Evolutionary conservation across 73 alveolate species (phyloP), one percentile per base, ranked within the genome.

Genomic region (Paramecium pentaurelia): DNA sequence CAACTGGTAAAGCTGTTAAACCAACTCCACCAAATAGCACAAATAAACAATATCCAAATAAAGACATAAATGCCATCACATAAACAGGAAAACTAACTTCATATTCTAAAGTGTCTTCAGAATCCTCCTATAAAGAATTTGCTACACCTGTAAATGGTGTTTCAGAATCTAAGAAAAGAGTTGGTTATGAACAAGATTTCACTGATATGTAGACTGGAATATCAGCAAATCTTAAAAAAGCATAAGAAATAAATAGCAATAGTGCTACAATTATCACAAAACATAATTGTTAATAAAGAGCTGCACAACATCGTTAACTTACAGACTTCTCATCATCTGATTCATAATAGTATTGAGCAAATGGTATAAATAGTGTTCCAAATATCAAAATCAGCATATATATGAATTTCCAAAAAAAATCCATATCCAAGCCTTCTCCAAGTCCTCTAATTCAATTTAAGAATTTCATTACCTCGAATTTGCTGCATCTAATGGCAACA

Each of bases 401-500:
- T 30, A 97, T 71, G 30, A 95, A 96, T 60, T 94, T 93, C 99
- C 99, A 97, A 87, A 97, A 95, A 10, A 94, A 93, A 47, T 95
- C 92, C 97, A 97, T 97, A 77, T 96, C 97, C 11, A 97, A 83
- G 14, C 95, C 96, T 4, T 88, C 96, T 71, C 96, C 97, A 30
- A 80, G 93, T 22, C 94, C 94, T 34, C 93, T 88, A 22, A 68
- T 44, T 54, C 11, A 32, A 34, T 34, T 22, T 37, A 12, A 28
- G 1, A 87, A 40, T 14, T 3, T 3, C 14, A 20, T 30, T 87
- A 87, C 93, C 93, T 87, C 44, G 95, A 77, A 75, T 97, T 97
- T 10, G 96, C 86, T 10, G 97, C 99, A 85, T 97, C 99, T 40
- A 97, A 85, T 9, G 99, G 99, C 36, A 97, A 92, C 73, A 95